Conservation (phyloP, 441 rosid genomes). For the Oxalis stricta region DNA sequence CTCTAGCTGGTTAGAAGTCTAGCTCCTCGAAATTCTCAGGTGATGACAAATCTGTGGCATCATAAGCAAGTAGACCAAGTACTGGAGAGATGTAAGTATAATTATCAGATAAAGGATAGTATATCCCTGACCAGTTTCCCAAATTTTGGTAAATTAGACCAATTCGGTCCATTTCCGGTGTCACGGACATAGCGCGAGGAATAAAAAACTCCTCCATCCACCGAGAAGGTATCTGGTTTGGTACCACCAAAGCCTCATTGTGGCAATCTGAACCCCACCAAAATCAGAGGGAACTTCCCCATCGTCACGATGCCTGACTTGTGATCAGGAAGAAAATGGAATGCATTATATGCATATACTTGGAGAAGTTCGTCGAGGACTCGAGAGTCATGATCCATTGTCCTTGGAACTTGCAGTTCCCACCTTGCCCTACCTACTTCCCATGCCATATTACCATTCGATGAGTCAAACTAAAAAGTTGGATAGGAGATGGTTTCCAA, state of each 20-base stretch:
- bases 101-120: constrained; percentile 45
- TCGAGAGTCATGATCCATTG: too few relatives aligned
- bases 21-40: constrained; percentile 39
- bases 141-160: constrained; percentile 81
- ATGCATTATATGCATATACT: constrained; percentile 61
- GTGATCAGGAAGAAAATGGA: constrained; percentile 46
- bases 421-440: too few relatives aligned
- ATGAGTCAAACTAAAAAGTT: too few relatives aligned
- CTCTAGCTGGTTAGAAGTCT: constrained; percentile 22
- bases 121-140: constrained; percentile 52
- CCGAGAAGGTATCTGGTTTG: constrained; percentile 30
- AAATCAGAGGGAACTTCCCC: constrained; percentile 54
- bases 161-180: constrained; percentile 71
- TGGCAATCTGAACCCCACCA: constrained; percentile 59
- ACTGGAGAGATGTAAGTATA: constrained; percentile 70
- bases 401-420: too few relatives aligned
- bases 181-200: constrained; percentile 37
- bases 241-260: constrained; percentile 90
- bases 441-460: too few relatives aligned
- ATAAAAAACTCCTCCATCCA: constrained; percentile 53
- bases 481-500: too few relatives aligned
- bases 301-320: constrained; percentile 53
- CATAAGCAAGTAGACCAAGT: constrained; percentile 71
- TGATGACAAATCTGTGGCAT: constrained; percentile 51
- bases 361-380: constrained; percentile 78